Evolutionary conservation across 768 basidiomycete genomes (phyloP).

Genomic region (Mycena albidolilacea): DNA sequence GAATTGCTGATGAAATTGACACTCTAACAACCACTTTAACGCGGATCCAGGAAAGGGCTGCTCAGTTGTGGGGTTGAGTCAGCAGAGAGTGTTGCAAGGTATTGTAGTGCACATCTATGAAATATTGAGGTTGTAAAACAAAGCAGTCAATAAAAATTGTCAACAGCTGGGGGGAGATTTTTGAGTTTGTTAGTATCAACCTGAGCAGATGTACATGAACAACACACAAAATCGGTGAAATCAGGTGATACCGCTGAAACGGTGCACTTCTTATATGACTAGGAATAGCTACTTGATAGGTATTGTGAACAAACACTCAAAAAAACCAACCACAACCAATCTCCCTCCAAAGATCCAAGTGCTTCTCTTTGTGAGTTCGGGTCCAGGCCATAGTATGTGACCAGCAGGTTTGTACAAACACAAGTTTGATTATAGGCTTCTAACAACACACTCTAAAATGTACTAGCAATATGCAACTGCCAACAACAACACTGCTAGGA

Average conservation of each 20-base stretch:
- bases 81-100: not conserved
- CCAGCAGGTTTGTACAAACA: no score
- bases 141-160: not conserved
- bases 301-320: no score
- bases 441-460: no score
- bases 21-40: constrained; percentile 28
- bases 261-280: no score
- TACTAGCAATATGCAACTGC: no score
- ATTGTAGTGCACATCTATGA: constrained; percentile 10
- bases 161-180: constrained; percentile 20
- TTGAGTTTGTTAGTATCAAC: not conserved
- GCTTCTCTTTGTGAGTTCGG: no score
- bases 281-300: no score
- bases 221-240: constrained; percentile 12
- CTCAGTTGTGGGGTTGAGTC: not conserved
- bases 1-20: constrained; percentile 19
- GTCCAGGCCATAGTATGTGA: no score
- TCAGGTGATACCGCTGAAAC: constrained; percentile 21
- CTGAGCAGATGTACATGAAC: not conserved
- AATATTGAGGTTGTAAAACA: not conserved
- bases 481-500: no score
- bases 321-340: no score
- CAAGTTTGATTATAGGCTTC: no score
- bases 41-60: constrained; percentile 30
- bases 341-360: no score